Percentiles rank a stretch among this genome's conserved stretches.
These are phyloP conservation scores for Triticum turgidum DNA, from an alignment of 176 grass and related monocot species.

Conservation along the genomic window DNA sequence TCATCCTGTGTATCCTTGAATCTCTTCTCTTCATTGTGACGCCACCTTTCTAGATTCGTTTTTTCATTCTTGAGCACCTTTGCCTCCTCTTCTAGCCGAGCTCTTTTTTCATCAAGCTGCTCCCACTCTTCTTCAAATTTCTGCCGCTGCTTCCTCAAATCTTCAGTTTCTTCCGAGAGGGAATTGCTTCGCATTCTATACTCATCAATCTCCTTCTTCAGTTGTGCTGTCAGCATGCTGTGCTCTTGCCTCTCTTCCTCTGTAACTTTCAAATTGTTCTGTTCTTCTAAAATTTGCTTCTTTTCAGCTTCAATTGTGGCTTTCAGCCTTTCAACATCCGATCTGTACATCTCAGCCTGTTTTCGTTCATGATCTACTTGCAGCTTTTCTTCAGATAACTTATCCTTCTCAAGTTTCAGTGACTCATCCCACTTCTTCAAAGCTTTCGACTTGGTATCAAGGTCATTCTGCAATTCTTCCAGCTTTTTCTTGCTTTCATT, in stretches of 20 bases:
- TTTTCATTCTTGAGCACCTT: constrained; percentile 68
- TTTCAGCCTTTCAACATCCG: constrained; percentile 60
- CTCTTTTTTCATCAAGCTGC: constrained; percentile 83
- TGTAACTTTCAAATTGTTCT: constrained; percentile 63
- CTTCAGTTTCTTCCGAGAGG: constrained; percentile 64
- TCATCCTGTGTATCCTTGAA: constrained; percentile 50
- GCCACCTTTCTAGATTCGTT: constrained; percentile 69
- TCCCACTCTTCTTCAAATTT: constrained; percentile 98
- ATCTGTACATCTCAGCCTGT: constrained; percentile 43
- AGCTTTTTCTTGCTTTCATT: constrained; percentile 58
- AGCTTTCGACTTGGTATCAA: constrained; percentile 67
- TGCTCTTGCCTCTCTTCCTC: constrained; percentile 81
- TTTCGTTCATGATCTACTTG: constrained; percentile 42
- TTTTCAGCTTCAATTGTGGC: constrained; percentile 61
- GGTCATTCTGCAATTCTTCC: constrained; percentile 67
- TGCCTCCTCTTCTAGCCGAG: constrained; percentile 46
- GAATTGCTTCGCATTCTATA: constrained; percentile 77
- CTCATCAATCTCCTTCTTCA: constrained; percentile 93
- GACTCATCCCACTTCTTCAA: constrained; percentile 80
- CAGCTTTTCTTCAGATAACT: constrained; percentile 61
- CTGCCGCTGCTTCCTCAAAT: constrained; percentile 73
- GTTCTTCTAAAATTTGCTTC: constrained; percentile 66
- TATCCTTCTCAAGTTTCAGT: constrained; percentile 55
- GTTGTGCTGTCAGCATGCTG: constrained; percentile 41
- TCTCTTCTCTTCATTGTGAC: constrained; percentile 61